These are phyloP conservation scores for Anisogramma anomala DNA, from an alignment of 2,329 filamentous ascomycete genomes.

Conservation along the genomic window DNA sequence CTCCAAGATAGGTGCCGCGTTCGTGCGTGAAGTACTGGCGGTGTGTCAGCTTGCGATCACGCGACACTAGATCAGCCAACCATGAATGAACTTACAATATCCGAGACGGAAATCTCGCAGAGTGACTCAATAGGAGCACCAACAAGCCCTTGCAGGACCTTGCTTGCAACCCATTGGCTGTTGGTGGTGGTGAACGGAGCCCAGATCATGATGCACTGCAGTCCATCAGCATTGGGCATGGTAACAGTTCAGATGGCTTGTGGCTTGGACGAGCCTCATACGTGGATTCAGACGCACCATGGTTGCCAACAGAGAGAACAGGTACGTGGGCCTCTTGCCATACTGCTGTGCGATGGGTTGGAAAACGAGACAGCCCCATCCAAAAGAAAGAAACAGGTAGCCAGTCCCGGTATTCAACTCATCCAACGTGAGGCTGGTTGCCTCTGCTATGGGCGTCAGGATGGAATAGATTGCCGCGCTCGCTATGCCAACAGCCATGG, in stretches of 20 bases:
- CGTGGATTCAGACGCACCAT: conserved; percentile 9
- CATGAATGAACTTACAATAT: conserved; percentile 16
- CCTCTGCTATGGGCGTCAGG: conserved; percentile 25
- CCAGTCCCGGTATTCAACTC: conserved; percentile 30
- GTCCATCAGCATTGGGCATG: neutral
- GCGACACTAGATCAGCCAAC: neutral
- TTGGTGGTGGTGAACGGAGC: conserved; percentile 19
- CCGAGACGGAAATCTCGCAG: conserved; percentile 20
- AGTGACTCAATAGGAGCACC: conserved; percentile 22
- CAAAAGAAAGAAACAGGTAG: conserved; percentile 28
- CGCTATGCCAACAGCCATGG: conserved; percentile 33
- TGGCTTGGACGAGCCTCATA: too few relatives aligned
- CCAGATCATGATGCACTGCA: conserved; percentile 17
- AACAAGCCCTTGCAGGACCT: conserved; percentile 21
- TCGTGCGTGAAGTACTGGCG: conserved; percentile 19
- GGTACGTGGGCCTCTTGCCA: conserved; percentile 22
- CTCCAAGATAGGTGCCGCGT: conserved; percentile 19
- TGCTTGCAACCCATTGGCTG: conserved; percentile 20
- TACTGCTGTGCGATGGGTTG: conserved; percentile 23
- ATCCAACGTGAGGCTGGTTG: conserved; percentile 22
- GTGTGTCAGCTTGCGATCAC: neutral
- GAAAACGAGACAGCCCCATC: conserved; percentile 25
- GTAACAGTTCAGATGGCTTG: neutral
- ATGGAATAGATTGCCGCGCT: conserved; percentile 29
- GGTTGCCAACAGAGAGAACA: conserved; percentile 19